These are phyloP conservation scores for Onygenales sp. DNA, from an alignment of 2,329 filamentous ascomycete genomes.

Conservation along the genomic window DNA sequence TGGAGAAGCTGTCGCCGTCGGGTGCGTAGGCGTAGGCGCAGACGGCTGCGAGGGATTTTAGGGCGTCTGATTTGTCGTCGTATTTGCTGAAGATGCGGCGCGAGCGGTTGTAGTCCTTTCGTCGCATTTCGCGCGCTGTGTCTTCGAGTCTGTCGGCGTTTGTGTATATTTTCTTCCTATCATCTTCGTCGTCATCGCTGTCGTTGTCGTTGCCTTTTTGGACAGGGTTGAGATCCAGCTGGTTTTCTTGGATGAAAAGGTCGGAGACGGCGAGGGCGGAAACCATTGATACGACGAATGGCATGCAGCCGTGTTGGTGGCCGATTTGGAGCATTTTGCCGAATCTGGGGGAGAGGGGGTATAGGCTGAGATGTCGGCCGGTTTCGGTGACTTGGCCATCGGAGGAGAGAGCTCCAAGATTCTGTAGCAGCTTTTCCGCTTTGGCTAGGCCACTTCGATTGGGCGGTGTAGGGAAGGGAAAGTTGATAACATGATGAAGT, in stretches of 20 bases:
- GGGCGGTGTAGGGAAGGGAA: constrained; percentile 90
- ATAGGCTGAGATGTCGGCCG: constrained; percentile 74
- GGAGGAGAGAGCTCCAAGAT: constrained; percentile 68
- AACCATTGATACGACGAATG: constrained; percentile 80
- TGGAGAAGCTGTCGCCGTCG: constrained; percentile 61
- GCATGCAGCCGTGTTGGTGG: constrained; percentile 69
- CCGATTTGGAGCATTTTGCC: constrained; percentile 87
- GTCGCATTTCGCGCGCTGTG: constrained; percentile 55
- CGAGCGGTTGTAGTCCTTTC: constrained; percentile 58
- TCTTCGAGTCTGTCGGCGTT: constrained; percentile 64
- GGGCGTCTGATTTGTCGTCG: constrained; percentile 75
- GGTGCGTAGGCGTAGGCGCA: constrained; percentile 74
- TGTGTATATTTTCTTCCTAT: constrained; percentile 39
- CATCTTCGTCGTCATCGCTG: constrained; percentile 27
- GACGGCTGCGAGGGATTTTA: constrained; percentile 82
- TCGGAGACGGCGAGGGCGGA: constrained; percentile 82
- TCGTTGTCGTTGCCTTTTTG: constrained; percentile 31
- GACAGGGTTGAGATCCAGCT: constrained; percentile 54
- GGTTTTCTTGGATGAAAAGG: constrained; percentile 73
- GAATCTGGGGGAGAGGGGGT: constrained; percentile 83
- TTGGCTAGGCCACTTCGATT: constrained; percentile 65
- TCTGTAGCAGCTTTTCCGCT: constrained; percentile 77
- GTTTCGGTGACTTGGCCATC: constrained; percentile 67
- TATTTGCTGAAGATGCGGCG: constrained; percentile 71
- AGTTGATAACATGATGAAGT: constrained; percentile 79